Base-by-base conservation (phyloP, 805 yeast genomes). In the Metschnikowia drakensbergensis region DNA sequence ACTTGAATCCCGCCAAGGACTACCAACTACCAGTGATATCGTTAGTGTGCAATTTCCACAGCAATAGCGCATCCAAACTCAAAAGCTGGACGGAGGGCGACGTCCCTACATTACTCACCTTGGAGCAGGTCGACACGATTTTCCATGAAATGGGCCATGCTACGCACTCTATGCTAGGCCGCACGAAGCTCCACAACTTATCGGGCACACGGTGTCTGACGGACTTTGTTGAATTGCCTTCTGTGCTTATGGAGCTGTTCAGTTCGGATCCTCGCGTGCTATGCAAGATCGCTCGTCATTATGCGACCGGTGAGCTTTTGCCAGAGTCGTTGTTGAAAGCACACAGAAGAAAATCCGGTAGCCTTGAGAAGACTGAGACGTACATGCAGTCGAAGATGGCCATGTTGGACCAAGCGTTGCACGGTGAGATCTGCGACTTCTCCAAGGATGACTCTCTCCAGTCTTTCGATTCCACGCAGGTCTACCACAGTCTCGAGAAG, bases 101-200 rank as follows among this genome's bases (percentile, higher is more conserved):
- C 13, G 39, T 51, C 26, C 77, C 80, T 23, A 83, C 91, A 29
- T 69, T 87, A 17, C 67, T 92, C 35, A 74, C 84, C 9, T 73
- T 88, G 49, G 79, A 76, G 49, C 98, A 94, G 59, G 90, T 92
- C 22, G 96, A 92, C 58, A 94, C 99, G 0, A 70, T 94, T 17
- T 94, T 94, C 71, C 99, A 94, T 67, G 99, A 94, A 67, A 90
- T 94, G 96, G 99, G 99, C 0, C 99, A 94, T 66, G 98, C 98
- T 1, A 86, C 94, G 81, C 99, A 94, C 65, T 88, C 97, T 3
- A 92, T 94, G 96, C 69, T 94, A 22, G 99, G 98, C 0, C 77
- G 92, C 53, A 94, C 99, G 0, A 76, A 84, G 37, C 69, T 92
- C 45, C 99, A 94, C 63, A 94, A 90, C 63, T 85, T 92, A 6